Base-by-base conservation (phyloP, 169 alveolate genomes). In the Pseudocohnilembus persalinus region DNA sequence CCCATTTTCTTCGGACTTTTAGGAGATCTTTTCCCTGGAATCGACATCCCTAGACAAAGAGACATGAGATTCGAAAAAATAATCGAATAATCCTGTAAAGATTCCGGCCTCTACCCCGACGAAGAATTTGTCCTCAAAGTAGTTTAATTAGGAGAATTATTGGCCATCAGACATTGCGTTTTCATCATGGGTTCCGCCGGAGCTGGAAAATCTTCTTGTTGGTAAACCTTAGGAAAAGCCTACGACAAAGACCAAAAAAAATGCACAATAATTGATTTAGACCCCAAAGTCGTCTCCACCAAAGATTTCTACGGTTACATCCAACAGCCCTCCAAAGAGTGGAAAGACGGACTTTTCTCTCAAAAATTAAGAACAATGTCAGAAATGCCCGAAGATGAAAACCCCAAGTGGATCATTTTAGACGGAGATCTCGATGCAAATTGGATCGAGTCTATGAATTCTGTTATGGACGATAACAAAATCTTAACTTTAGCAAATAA, bases 101-200 rank as follows among this genome's bases (percentile, higher is more conserved):
- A 92, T 64, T 94, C 88, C 65, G 93, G 91, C 34, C 93, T 87
- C 79, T 94, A 94, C 63, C 93, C 94, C 31, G 96, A 91, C 63
- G 97, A 96, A 68, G 98, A 97, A 82, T 94, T 97, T 82, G 93
- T 97, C 74, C 89, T 97, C 79, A 98, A 98, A 92, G 96, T 97
- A 83, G 98, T 97, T 25, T 97, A 98, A 92, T 87, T 97, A 81
- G 90, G 95, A 80, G 99, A 98, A 90, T 90, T 98, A 63, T 92
- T 97, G 26, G 98, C 95, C 83, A 98, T 98, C 88, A 94, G 99
- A 87, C 99, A 97, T 93, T 98, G 99, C 88, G 98, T 98, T 87
- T 98, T 98, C 95, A 96, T 97, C 84, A 98, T 98, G 99, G 99
- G 99, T 34, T 96, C 96, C 11, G 98, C 99, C 49, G 99, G 98